phyloP scores from a whole-genome alignment of 768 basidiomycete species.

The Boletus sp. region DNA sequence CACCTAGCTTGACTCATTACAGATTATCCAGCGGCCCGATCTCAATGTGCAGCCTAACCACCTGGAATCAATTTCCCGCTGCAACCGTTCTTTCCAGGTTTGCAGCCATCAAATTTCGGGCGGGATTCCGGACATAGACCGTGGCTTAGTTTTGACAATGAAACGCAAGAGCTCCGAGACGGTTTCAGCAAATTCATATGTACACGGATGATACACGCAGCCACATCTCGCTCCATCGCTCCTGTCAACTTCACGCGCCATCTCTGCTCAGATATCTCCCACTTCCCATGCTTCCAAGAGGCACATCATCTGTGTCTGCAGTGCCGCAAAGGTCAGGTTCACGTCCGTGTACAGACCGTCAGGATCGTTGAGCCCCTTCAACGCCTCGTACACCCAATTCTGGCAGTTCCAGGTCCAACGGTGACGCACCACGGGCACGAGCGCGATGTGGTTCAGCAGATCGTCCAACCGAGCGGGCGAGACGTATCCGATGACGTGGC shows the following conservation, averaged over 20 bases:
- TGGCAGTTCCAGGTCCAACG: slow-evolving; percentile 27
- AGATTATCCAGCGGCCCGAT: neutral
- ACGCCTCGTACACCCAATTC: slow-evolving; percentile 25
- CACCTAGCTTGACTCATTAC: neutral
- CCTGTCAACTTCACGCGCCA: neutral
- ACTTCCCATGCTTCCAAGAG: slow-evolving; percentile 30
- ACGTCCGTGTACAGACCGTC: slow-evolving; percentile 16
- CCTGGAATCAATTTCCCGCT: neutral
- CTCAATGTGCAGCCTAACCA: neutral
- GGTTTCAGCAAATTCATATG: neutral
- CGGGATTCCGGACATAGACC: neutral
- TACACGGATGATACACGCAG: neutral
- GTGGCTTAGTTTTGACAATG: neutral
- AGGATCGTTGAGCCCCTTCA: slow-evolving; percentile 12
- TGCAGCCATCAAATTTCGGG: neutral
- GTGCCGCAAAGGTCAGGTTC: slow-evolving; percentile 6
- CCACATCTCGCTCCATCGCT: neutral
- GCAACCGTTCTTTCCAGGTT: neutral
- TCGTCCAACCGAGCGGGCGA: slow-evolving; percentile 6
- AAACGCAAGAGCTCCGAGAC: neutral
- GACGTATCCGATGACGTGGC: slow-evolving; percentile 19
- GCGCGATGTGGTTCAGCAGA: slow-evolving; percentile 14
- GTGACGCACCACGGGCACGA: slow-evolving; percentile 12
- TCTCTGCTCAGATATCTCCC: slow-evolving; percentile 20
- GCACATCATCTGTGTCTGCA: slow-evolving; percentile 26